A percentile compares a stretch with the other conserved stretches of the same genome.
Evolutionary conservation across 352 stramenopile genomes (phyloP).

Genomic region (Globisporangium cystogenes): DNA sequence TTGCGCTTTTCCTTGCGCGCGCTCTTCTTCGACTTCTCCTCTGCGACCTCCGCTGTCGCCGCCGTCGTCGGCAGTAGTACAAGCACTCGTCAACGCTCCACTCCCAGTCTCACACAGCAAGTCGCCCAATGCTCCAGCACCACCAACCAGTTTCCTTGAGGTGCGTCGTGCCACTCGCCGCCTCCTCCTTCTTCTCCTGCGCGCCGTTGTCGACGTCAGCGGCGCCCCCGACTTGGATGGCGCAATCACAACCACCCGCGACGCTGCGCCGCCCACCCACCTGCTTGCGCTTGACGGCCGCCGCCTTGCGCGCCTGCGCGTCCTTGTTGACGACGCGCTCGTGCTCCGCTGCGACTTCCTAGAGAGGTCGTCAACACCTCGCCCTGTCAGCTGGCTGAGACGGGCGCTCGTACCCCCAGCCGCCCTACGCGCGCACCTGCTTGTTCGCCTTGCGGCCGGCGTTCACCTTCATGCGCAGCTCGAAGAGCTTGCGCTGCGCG

Average conservation of each 20-base stretch:
- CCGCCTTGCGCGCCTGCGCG: slow-evolving; percentile 58
- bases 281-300: slow-evolving; percentile 47
- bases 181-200: slow-evolving; percentile 50
- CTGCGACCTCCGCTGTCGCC: slow-evolving; percentile 37
- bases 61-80: too few relatives aligned
- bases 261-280: too few relatives aligned
- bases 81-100: too few relatives aligned
- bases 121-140: too few relatives aligned
- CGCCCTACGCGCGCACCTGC: slow-evolving; percentile 33
- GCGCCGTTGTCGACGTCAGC: neutral
- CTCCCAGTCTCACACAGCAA: neutral
- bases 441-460: slow-evolving; percentile 77
- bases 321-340: slow-evolving; percentile 61
- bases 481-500: slow-evolving; percentile 76
- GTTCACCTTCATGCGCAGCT: slow-evolving; percentile 85
- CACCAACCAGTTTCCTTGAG: slow-evolving; percentile 59
- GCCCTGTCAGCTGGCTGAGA: too few relatives aligned
- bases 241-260: too few relatives aligned
- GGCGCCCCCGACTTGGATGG: too few relatives aligned
- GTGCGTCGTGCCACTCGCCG: slow-evolving; percentile 40
- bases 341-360: slow-evolving; percentile 71
- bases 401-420: neutral
- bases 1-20: slow-evolving; percentile 76
- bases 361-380: neutral
- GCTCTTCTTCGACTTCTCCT: slow-evolving; percentile 54